These are phyloP conservation scores for Fagopyrum tataricum DNA, from an alignment of 148 eudicot species.

Conservation along the genomic window DNA sequence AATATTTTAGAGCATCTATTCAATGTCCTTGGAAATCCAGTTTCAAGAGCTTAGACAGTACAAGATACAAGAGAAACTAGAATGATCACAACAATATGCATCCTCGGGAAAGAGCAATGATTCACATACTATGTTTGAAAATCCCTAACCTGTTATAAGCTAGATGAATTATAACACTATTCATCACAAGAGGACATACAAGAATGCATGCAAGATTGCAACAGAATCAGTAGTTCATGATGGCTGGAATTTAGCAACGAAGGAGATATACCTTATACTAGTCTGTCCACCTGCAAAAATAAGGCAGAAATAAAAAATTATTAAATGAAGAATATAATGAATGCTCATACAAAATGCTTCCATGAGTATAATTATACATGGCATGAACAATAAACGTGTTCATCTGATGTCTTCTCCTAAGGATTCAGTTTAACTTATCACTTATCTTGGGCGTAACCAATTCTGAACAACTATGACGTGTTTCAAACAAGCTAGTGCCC, in stretches of 20 bases:
- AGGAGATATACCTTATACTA: conserved; percentile 74
- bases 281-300: conserved; percentile 94
- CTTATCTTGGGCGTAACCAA: neutral
- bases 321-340: neutral
- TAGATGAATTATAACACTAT: neutral
- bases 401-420: neutral
- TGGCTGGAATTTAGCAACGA: neutral
- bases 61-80: neutral
- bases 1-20: neutral
- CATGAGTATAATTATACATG: neutral
- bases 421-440: neutral
- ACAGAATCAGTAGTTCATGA: neutral
- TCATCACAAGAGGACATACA: neutral
- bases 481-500: neutral
- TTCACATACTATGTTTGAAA: neutral
- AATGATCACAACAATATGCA: neutral
- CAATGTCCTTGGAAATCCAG: neutral
- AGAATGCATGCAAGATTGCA: neutral
- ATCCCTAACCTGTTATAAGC: too few relatives aligned
- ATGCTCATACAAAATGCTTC: neutral
- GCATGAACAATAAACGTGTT: neutral
- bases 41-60: neutral
- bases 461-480: neutral
- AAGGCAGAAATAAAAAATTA: conserved; percentile 17
- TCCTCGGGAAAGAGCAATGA: neutral